Conservation (phyloP, 352 stramenopile genomes). For the Phytopythium ostracodes region DNA sequence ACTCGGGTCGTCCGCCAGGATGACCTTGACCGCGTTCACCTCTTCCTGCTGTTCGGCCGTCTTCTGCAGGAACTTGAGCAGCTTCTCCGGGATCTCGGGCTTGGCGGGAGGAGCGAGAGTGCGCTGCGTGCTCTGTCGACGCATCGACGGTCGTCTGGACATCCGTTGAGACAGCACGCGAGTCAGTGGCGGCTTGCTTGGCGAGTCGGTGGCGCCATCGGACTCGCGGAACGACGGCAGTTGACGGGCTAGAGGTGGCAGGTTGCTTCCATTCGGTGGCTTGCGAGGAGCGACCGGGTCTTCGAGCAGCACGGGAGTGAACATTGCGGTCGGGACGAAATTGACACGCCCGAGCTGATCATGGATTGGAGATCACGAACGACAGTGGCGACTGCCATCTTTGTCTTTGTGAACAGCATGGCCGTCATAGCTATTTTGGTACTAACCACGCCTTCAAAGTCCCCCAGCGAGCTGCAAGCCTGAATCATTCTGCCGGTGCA, state of each 20-base stretch:
- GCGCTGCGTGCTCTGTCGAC: neutral
- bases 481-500: neutral
- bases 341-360: too few species aligned
- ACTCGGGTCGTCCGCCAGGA: conserved; percentile 44
- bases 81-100: conserved; percentile 37
- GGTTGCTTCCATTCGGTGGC: neutral
- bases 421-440: neutral
- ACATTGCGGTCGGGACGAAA: neutral
- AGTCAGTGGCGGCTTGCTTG: neutral
- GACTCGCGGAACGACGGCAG: neutral
- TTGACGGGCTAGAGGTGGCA: neutral
- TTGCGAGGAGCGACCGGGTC: neutral
- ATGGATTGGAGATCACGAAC: neutral
- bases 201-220: neutral
- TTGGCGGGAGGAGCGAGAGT: conserved; percentile 7
- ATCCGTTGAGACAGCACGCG: neutral
- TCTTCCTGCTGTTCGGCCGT: conserved; percentile 45
- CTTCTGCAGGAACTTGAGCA: conserved; percentile 57
- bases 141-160: neutral
- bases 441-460: too few species aligned
- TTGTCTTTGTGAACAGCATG: too few species aligned
- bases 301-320: neutral
- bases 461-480: too few species aligned
- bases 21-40: conserved; percentile 47
- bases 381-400: neutral